Conservation (phyloP, 1,284 basidiomycete species). For the Athelia psychrophila region DNA sequence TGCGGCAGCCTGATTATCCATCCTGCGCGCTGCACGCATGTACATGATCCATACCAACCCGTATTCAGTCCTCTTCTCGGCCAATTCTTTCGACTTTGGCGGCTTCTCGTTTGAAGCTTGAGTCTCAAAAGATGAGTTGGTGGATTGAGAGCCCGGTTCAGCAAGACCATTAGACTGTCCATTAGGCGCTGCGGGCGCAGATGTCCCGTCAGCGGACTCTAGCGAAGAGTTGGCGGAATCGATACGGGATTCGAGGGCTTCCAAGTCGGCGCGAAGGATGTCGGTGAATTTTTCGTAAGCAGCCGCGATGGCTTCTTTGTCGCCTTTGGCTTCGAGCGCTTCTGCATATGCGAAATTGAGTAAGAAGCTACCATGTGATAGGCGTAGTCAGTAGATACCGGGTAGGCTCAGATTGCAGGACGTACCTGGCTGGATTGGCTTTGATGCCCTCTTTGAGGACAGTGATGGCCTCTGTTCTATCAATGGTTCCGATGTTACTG, state of each 20-base stretch:
- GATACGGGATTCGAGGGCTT: slow-evolving; percentile 55
- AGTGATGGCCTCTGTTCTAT: slow-evolving; percentile 67
- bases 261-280: slow-evolving; percentile 70
- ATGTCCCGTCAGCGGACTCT: slow-evolving; percentile 28
- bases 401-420: neutral
- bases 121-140: slow-evolving; percentile 38
- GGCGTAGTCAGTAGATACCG: slow-evolving; percentile 8
- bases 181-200: slow-evolving; percentile 17
- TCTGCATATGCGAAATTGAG: slow-evolving; percentile 92
- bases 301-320: slow-evolving; percentile 44
- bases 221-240: slow-evolving; percentile 42
- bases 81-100: slow-evolving; percentile 47
- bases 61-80: slow-evolving; percentile 64
- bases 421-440: slow-evolving; percentile 81
- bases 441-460: slow-evolving; percentile 85
- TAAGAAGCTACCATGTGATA: slow-evolving; percentile 61
- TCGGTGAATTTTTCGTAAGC: slow-evolving; percentile 73
- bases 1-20: slow-evolving; percentile 78
- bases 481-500: slow-evolving; percentile 67
- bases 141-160: slow-evolving; percentile 26
- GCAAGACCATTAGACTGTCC: slow-evolving; percentile 12
- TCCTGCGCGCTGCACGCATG: slow-evolving; percentile 89
- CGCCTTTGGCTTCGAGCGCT: slow-evolving; percentile 59
- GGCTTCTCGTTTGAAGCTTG: slow-evolving; percentile 46
- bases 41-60: slow-evolving; percentile 80